Percentiles rank a stretch among this genome's conserved stretches.
phyloP scores from a whole-genome alignment of 2,329 filamentous ascomycete genomes.

The Didymella arachidicola region DNA sequence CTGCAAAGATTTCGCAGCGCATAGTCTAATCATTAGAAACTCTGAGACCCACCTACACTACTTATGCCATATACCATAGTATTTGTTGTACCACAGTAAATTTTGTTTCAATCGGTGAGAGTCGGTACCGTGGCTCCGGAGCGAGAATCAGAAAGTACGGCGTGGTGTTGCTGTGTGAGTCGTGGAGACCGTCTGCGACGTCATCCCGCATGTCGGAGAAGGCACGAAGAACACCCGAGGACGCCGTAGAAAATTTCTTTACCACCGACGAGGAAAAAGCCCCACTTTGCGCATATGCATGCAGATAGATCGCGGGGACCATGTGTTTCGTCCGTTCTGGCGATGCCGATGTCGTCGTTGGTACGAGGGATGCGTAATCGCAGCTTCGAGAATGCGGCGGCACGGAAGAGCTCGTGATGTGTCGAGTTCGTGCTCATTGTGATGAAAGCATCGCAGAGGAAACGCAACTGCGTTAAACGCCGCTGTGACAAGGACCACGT shows the following conservation, averaged over 20 bases:
- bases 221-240: constrained; percentile 14
- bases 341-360: constrained; percentile 1
- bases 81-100: too few relatives aligned
- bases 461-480: not conserved
- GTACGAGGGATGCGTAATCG: constrained; percentile 7
- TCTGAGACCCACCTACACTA: too few relatives aligned
- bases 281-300: constrained; percentile 8
- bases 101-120: not conserved
- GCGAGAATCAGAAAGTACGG: not conserved
- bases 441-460: not conserved
- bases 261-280: not conserved
- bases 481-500: not conserved
- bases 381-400: not conserved
- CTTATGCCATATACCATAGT: too few relatives aligned
- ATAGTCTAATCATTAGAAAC: too few relatives aligned
- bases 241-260: constrained; percentile 3
- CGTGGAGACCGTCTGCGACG: constrained; percentile 2
- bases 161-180: not conserved
- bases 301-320: not conserved
- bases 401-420: not conserved
- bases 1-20: too few relatives aligned
- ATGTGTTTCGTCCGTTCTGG: constrained; percentile 1
- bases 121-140: not conserved
- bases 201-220: constrained; percentile 16
- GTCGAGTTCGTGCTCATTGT: not conserved